Conservation (phyloP, 2,329 filamentous ascomycete species). For the Drechslerella dactyloides region DNA sequence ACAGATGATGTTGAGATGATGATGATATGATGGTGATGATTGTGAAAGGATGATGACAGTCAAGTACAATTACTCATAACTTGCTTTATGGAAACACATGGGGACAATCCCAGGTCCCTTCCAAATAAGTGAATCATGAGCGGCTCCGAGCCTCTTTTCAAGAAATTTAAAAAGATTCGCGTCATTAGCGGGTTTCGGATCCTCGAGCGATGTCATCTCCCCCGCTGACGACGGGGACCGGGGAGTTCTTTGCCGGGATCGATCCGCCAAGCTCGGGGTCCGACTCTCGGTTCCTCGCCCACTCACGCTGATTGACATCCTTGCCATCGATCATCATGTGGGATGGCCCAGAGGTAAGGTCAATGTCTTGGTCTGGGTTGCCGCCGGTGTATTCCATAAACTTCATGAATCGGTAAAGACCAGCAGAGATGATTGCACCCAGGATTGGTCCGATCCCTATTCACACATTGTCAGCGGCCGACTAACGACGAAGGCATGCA, state of each 20-base stretch:
- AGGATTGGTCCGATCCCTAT: slow-evolving; percentile 62
- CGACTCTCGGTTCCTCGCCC: slow-evolving; percentile 35
- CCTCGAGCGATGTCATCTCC: slow-evolving; percentile 5
- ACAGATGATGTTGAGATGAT: too few relatives aligned
- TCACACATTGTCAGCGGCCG: slow-evolving; percentile 9
- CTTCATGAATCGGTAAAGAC: slow-evolving; percentile 63
- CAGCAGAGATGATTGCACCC: slow-evolving; percentile 62
- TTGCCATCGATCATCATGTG: slow-evolving; percentile 21
- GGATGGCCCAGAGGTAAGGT: slow-evolving; percentile 18
- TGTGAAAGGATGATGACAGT: not conserved
- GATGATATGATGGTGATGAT: too few relatives aligned
- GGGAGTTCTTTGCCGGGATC: slow-evolving; percentile 29
- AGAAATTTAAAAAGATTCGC: not conserved
- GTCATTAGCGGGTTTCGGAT: not conserved
- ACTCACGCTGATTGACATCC: slow-evolving; percentile 16
- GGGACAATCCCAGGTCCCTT: not conserved
- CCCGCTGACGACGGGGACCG: slow-evolving; percentile 9
- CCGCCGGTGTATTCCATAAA: slow-evolving; percentile 63
- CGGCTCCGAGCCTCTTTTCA: not conserved
- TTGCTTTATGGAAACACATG: not conserved
- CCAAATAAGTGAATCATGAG: not conserved
- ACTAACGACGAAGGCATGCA: not conserved
- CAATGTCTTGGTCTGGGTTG: slow-evolving; percentile 62
- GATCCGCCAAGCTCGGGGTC: slow-evolving; percentile 35
- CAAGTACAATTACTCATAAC: slow-evolving; percentile 2